Conservation (phyloP, 208 protist genomes). For the Spongospora subterranea region DNA sequence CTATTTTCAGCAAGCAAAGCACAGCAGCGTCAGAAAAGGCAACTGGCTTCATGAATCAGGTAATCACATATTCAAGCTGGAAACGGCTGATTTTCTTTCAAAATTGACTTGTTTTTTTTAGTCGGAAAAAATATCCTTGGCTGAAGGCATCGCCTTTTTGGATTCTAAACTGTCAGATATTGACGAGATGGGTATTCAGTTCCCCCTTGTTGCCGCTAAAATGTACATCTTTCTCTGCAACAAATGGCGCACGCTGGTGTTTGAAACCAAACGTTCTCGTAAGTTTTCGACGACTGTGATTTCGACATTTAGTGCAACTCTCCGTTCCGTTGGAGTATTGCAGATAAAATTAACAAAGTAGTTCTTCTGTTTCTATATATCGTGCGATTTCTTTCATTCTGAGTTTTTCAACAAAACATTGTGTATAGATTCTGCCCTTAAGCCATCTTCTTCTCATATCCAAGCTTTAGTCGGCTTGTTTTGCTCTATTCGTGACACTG, state of each 20-base stretch:
- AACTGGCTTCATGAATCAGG: not conserved
- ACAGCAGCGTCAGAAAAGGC: not conserved
- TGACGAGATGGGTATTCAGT: not conserved
- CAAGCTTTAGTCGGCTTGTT: not conserved
- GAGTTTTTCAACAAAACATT: too few relatives aligned
- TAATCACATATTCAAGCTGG: too few relatives aligned
- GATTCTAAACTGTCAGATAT: not conserved
- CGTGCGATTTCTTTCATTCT: too few relatives aligned
- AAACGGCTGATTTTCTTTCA: too few relatives aligned
- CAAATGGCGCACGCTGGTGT: not conserved
- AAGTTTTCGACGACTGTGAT: not conserved
- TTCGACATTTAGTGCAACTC: too few relatives aligned
- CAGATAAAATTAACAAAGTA: too few relatives aligned
- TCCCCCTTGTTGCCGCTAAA: not conserved
- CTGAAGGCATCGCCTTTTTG: not conserved
- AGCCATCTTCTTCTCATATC: too few relatives aligned
- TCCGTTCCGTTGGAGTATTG: too few relatives aligned
- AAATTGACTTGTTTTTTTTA: too few relatives aligned
- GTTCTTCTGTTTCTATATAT: too few relatives aligned
- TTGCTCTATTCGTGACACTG: not conserved
- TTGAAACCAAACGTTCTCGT: not conserved
- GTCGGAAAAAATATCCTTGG: not conserved
- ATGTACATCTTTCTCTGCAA: not conserved
- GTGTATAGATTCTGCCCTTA: too few relatives aligned
- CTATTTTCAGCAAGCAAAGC: conserved; percentile 3